phyloP scores from a whole-genome alignment of 2,329 filamentous ascomycete species.

The Pyricularia pennisetigena region DNA sequence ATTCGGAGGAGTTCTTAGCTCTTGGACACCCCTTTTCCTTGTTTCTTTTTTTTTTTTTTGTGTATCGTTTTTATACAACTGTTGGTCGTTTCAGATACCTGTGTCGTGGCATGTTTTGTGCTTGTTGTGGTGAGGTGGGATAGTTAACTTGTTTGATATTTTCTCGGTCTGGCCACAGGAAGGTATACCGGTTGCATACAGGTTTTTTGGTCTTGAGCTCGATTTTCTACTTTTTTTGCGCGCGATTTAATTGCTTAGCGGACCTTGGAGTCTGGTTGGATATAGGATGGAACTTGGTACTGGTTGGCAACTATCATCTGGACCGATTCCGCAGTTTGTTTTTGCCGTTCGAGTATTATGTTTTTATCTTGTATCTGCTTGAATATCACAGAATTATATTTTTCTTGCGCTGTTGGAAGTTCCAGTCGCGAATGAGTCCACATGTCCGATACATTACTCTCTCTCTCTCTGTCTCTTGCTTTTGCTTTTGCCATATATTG shows the following conservation, averaged over 20 bases:
- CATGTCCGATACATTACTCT: neutral
- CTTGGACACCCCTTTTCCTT: neutral
- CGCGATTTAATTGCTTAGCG: neutral
- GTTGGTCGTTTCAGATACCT: neutral
- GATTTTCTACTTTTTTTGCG: neutral
- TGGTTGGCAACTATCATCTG: neutral
- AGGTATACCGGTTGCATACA: neutral
- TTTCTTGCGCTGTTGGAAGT: neutral
- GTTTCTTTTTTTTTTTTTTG: neutral
- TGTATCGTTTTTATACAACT: neutral
- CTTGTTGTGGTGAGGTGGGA: neutral
- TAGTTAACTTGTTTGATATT: neutral
- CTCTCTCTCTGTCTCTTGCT: neutral
- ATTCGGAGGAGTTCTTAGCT: neutral
- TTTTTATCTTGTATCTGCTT: neutral
- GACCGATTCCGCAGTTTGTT: neutral
- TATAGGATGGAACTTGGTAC: neutral
- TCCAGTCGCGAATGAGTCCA: neutral
- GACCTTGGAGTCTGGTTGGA: neutral
- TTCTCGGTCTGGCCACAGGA: neutral
- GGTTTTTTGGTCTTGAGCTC: neutral
- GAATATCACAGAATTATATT: neutral
- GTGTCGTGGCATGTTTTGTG: constrained; percentile 1
- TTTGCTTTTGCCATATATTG: neutral
- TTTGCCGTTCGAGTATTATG: neutral